phyloP scores from a whole-genome alignment of 768 basidiomycete genomes.

The Lactarius sp. region DNA sequence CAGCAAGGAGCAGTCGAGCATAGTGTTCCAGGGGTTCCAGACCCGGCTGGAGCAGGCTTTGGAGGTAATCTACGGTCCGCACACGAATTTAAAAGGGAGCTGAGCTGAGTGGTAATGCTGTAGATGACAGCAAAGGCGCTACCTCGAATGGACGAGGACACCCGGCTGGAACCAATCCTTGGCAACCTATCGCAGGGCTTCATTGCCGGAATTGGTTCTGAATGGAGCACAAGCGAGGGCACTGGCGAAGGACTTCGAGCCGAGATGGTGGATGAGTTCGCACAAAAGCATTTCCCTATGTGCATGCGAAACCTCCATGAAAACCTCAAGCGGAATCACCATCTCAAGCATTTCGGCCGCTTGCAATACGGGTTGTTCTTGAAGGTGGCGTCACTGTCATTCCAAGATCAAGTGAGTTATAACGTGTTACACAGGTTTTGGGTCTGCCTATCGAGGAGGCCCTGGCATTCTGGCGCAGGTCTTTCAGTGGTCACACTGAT shows the following conservation, averaged over 20 bases:
- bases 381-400: conserved; percentile 54
- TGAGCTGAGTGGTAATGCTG: neutral
- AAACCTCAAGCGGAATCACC: conserved; percentile 65
- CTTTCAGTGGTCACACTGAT: conserved; percentile 75
- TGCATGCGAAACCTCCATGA: conserved; percentile 94
- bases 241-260: conserved; percentile 72
- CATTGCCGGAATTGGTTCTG: conserved; percentile 82
- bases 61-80: conserved; percentile 45
- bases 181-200: conserved; percentile 92
- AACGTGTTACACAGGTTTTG: conserved; percentile 55
- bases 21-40: conserved; percentile 86
- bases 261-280: conserved; percentile 89
- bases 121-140: conserved; percentile 82
- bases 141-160: conserved; percentile 91
- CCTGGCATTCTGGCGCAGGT: conserved; percentile 85
- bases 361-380: conserved; percentile 91
- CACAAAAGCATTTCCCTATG: conserved; percentile 85
- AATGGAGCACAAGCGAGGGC: conserved; percentile 58
- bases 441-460: conserved; percentile 95
- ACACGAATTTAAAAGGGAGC: neutral
- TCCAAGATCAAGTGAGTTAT: neutral
- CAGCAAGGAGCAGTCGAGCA: conserved; percentile 66
- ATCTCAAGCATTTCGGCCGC: conserved; percentile 89
- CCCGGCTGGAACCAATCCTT: conserved; percentile 82
- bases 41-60: conserved; percentile 64